Conservation (phyloP, 169 alveolate species). For the Miamiensis avidus region DNA sequence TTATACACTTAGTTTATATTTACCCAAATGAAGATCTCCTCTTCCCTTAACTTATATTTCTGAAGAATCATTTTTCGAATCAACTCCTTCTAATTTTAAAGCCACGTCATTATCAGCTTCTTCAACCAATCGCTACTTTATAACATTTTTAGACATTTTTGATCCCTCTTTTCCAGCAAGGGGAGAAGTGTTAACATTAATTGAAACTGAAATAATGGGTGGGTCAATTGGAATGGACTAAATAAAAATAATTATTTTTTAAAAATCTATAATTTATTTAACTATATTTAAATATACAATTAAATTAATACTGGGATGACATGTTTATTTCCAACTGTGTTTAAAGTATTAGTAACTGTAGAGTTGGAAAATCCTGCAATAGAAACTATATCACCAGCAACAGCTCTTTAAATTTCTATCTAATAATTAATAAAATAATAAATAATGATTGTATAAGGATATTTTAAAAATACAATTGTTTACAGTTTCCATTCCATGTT, state of each 20-base stretch:
- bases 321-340: slow-evolving; percentile 42
- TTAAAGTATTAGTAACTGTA: slow-evolving; percentile 64
- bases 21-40: slow-evolving; percentile 95
- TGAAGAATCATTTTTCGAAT: slow-evolving; percentile 60
- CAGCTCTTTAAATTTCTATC: slow-evolving; percentile 65
- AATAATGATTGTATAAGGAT: neutral
- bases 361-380: slow-evolving; percentile 66
- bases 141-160: slow-evolving; percentile 38
- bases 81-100: slow-evolving; percentile 79
- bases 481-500: slow-evolving; percentile 61
- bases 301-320: slow-evolving; percentile 37
- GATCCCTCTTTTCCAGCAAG: slow-evolving; percentile 92
- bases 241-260: neutral
- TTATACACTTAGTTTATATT: no score
- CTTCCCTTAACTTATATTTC: slow-evolving; percentile 87
- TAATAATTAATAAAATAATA: neutral
- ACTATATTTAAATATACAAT: neutral
- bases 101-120: slow-evolving; percentile 94
- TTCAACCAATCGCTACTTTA: slow-evolving; percentile 87
- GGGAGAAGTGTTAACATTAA: slow-evolving; percentile 92
- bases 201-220: slow-evolving; percentile 90
- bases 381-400: slow-evolving; percentile 79
- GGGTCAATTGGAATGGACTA: slow-evolving; percentile 88
- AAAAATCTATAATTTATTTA: neutral
- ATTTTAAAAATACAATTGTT: neutral